These are phyloP conservation scores for Claviceps capensis DNA, from an alignment of 2,329 filamentous ascomycete species.

Conservation along the genomic window DNA sequence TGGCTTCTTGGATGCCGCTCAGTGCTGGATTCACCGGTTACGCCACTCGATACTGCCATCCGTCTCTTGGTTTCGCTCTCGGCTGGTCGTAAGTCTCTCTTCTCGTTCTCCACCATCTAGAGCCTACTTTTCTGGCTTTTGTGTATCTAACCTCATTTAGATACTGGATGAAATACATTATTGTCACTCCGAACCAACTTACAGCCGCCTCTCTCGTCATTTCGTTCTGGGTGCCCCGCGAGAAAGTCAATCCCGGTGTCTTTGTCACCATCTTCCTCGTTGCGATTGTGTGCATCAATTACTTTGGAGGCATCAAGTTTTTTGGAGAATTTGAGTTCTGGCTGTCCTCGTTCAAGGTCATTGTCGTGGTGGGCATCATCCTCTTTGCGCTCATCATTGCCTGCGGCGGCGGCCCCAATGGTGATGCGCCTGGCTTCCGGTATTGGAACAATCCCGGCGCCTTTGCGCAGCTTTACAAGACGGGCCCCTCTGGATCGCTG, in stretches of 20 bases:
- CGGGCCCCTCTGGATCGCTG: slow-evolving; percentile 9
- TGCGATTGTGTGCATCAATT: slow-evolving; percentile 51
- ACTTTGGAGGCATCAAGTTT: slow-evolving; percentile 45
- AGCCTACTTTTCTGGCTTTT: not conserved
- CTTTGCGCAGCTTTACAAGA: slow-evolving; percentile 18
- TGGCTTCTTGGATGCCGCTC: slow-evolving; percentile 71
- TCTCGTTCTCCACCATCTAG: not conserved
- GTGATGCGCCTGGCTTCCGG: slow-evolving; percentile 48
- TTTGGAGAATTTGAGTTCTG: slow-evolving; percentile 55
- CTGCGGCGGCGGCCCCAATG: slow-evolving; percentile 49
- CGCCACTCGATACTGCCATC: slow-evolving; percentile 65
- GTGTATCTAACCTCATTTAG: slow-evolving; percentile 12
- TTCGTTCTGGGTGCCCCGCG: slow-evolving; percentile 56
- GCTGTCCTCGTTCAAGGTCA: slow-evolving; percentile 52
- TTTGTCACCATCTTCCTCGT: slow-evolving; percentile 63
- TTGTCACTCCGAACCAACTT: slow-evolving; percentile 72
- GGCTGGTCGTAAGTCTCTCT: slow-evolving; percentile 47
- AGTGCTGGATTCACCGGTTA: slow-evolving; percentile 72
- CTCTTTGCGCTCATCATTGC: slow-evolving; percentile 50
- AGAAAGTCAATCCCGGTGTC: slow-evolving; percentile 60
- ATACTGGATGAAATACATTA: slow-evolving; percentile 68
- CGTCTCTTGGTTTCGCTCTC: slow-evolving; percentile 65
- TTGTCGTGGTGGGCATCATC: slow-evolving; percentile 53
- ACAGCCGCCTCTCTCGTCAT: slow-evolving; percentile 71
- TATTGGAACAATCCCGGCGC: slow-evolving; percentile 51